phyloP scores from a whole-genome alignment of 352 stramenopile genomes.

The Phytophthora hibernalis region DNA sequence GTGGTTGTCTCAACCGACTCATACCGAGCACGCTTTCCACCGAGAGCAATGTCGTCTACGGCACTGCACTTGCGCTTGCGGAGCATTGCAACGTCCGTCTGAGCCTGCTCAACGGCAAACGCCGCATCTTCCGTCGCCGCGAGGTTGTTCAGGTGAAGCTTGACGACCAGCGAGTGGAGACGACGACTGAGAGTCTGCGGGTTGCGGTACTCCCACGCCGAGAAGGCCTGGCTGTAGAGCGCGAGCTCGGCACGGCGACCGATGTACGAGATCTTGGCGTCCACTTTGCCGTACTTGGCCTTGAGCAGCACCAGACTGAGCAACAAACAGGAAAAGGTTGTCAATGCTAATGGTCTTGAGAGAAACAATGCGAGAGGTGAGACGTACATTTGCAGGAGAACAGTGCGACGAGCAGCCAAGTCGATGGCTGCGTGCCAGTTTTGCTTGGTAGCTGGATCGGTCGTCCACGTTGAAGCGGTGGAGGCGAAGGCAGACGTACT shows the following conservation, averaged over 20 bases:
- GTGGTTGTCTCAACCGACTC: neutral
- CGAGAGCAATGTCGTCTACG: conserved; percentile 1
- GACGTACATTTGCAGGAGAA: conserved; percentile 68
- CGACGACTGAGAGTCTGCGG: conserved; percentile 62
- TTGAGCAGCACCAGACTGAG: conserved; percentile 62
- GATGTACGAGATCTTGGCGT: conserved; percentile 70
- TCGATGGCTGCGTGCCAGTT: conserved; percentile 58
- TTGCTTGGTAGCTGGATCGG: conserved; percentile 18
- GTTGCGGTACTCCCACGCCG: conserved; percentile 60
- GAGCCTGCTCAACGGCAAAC: conserved; percentile 34
- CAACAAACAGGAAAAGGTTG: neutral
- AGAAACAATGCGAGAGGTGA: neutral
- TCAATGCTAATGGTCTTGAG: neutral
- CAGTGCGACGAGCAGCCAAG: conserved; percentile 43
- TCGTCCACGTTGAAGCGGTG: conserved; percentile 16
- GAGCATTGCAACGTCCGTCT: neutral
- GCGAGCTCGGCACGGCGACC: conserved; percentile 62
- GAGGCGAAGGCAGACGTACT: conserved; percentile 19
- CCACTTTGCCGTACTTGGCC: conserved; percentile 66
- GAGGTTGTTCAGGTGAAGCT: conserved; percentile 69
- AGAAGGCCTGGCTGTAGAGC: conserved; percentile 62
- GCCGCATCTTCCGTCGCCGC: conserved; percentile 43
- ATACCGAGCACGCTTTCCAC: conserved; percentile 25
- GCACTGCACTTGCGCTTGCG: conserved; percentile 38
- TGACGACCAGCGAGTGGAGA: conserved; percentile 64